Percentiles rank a stretch among this genome's conserved stretches.
Evolutionary conservation across 2,329 filamentous ascomycete genomes (phyloP).

Genomic region (Microthyrium microscopicum): DNA sequence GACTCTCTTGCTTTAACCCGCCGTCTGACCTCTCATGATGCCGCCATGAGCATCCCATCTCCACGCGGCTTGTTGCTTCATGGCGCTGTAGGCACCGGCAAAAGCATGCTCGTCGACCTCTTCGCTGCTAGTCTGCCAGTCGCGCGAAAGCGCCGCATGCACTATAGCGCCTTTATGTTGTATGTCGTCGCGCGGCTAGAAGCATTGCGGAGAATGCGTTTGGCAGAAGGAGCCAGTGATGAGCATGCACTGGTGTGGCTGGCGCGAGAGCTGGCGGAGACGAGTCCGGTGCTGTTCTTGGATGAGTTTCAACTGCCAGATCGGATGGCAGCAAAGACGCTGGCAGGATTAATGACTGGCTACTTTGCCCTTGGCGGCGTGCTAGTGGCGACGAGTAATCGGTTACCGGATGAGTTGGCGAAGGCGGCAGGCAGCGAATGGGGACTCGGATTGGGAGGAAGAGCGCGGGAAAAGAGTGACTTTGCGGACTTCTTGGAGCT

Average conservation of each 20-base stretch:
- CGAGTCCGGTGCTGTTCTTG: constrained; percentile 59
- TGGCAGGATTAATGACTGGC: constrained; percentile 60
- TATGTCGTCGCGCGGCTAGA: constrained; percentile 60
- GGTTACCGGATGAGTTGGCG: constrained; percentile 66
- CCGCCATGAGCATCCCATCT: constrained; percentile 53
- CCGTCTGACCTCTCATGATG: constrained; percentile 53
- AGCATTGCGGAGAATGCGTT: constrained; percentile 31
- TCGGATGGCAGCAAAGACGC: constrained; percentile 58
- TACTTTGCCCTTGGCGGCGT: constrained; percentile 76
- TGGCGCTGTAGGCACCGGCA: constrained; percentile 68
- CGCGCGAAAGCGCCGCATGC: constrained; percentile 56
- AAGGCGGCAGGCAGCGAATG: constrained; percentile 55
- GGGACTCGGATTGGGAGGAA: constrained; percentile 26
- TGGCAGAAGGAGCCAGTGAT: constrained; percentile 13
- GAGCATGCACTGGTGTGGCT: constrained; percentile 59
- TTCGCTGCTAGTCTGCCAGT: constrained; percentile 65
- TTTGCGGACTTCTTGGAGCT: constrained; percentile 64
- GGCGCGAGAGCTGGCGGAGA: constrained; percentile 58
- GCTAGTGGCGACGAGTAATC: constrained; percentile 62
- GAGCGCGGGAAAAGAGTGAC: constrained; percentile 43
- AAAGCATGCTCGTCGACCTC: constrained; percentile 71
- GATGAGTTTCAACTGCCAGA: constrained; percentile 78
- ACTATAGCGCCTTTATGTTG: constrained; percentile 79
- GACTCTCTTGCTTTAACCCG: constrained; percentile 46
- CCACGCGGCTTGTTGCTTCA: constrained; percentile 62